Evolutionary conservation across 768 basidiomycete species (phyloP).

Genomic region (Tulasnella sp.): DNA sequence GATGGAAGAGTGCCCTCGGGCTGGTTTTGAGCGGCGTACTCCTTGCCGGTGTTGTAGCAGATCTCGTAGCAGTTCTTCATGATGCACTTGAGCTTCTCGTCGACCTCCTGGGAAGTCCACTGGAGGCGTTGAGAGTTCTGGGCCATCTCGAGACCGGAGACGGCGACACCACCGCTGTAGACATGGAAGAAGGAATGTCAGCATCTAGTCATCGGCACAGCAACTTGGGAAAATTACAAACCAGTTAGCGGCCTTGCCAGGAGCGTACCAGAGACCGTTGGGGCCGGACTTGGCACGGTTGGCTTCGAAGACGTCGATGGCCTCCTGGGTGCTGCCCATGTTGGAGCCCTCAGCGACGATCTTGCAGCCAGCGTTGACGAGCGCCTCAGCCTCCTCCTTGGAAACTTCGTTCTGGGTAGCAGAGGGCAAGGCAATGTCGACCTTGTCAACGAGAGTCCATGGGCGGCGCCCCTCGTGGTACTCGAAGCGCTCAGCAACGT

Average conservation of each 20-base stretch:
- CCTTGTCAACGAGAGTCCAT: constrained; percentile 60
- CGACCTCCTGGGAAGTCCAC: constrained; percentile 63
- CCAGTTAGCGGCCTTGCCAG: constrained; percentile 54
- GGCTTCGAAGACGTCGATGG: constrained; percentile 66
- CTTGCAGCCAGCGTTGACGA: constrained; percentile 62
- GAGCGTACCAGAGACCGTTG: constrained; percentile 63
- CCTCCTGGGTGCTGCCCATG: constrained; percentile 73
- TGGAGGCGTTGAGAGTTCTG: constrained; percentile 67
- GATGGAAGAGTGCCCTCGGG: constrained; percentile 15
- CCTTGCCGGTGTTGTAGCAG: constrained; percentile 28
- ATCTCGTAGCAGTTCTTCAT: constrained; percentile 62
- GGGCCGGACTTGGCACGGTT: constrained; percentile 49
- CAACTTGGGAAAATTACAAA: background rate
- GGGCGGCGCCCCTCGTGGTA: constrained; percentile 59
- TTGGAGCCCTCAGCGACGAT: constrained; percentile 76
- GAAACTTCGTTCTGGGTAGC: constrained; percentile 71
- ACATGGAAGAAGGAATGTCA: constrained; percentile 42
- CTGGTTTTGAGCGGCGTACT: background rate
- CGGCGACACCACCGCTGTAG: constrained; percentile 72
- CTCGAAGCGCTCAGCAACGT: constrained; percentile 44
- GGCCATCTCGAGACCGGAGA: constrained; percentile 75
- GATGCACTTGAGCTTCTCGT: constrained; percentile 63
- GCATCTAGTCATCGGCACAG: background rate
- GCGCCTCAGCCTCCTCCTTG: constrained; percentile 63
- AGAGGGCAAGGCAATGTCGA: constrained; percentile 66